These are phyloP conservation scores for Aspergillus felis DNA, from an alignment of 2,329 filamentous ascomycete species.

Conservation along the genomic window DNA sequence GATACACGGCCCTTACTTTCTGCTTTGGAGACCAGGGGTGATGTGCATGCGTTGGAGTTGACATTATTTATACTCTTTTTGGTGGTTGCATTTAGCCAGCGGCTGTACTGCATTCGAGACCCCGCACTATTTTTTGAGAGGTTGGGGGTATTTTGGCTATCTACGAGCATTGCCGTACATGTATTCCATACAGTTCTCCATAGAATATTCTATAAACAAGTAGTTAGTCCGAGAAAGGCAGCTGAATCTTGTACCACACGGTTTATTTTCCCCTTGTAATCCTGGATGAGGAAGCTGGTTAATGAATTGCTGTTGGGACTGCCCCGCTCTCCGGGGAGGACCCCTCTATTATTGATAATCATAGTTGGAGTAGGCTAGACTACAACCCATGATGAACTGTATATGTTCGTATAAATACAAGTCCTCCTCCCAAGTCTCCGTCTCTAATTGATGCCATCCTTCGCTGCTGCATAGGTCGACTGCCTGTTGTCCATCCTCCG, in stretches of 20 bases:
- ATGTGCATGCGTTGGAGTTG: slow-evolving; percentile 1
- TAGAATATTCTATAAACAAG: neutral
- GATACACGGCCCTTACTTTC: neutral
- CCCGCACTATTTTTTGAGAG: neutral
- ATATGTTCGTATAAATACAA: slow-evolving; percentile 7
- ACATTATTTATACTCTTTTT: neutral
- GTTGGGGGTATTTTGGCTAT: neutral
- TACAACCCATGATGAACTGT: neutral
- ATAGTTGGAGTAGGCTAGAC: neutral
- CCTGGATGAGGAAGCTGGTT: neutral
- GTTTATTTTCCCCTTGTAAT: neutral
- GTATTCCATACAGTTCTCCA: neutral
- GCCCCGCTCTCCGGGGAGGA: slow-evolving; percentile 24
- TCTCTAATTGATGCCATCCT: neutral
- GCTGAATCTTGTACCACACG: neutral
- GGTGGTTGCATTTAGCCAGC: slow-evolving; percentile 14
- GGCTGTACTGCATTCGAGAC: slow-evolving; percentile 14
- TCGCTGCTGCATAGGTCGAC: neutral
- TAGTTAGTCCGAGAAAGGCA: neutral
- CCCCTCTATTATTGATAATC: neutral
- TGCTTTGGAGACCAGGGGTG: slow-evolving; percentile 3
- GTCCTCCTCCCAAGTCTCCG: neutral
- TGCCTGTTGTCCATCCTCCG: neutral
- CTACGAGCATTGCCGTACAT: neutral
- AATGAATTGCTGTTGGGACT: slow-evolving; percentile 5